Percentiles rank a stretch among this genome's conserved stretches.
Conservation (phyloP, 306 rosid genomes). For the Sindora glabra region DNA sequence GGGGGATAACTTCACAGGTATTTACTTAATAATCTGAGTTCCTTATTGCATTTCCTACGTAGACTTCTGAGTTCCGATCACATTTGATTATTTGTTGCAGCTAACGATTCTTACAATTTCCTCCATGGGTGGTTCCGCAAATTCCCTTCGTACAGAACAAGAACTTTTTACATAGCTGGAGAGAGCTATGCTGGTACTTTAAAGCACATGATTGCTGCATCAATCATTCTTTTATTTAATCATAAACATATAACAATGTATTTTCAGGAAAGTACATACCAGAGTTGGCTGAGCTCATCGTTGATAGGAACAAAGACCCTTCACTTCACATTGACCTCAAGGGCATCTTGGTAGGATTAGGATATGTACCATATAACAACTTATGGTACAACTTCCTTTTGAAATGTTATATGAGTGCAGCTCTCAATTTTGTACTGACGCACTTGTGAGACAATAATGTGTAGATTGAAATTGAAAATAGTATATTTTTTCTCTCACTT, state of each 20-base stretch:
- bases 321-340: slow-evolving; percentile 46
- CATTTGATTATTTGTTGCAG: no score
- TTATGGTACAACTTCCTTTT: no score
- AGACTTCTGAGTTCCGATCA: no score
- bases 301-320: slow-evolving; percentile 31
- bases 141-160: slow-evolving; percentile 45
- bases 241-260: background rate
- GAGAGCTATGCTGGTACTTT: slow-evolving; percentile 64
- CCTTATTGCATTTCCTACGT: no score
- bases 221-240: no score
- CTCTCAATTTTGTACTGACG: no score
- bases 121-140: slow-evolving; percentile 53
- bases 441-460: no score
- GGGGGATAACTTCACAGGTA: slow-evolving; percentile 46
- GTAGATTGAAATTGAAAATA: no score
- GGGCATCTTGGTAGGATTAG: slow-evolving; percentile 53
- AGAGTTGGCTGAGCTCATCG: slow-evolving; percentile 55
- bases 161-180: slow-evolving; percentile 52
- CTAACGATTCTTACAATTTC: slow-evolving; percentile 51
- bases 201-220: background rate
- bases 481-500: no score
- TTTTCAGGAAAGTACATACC: slow-evolving; percentile 58
- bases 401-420: no score
- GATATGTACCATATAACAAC: no score
- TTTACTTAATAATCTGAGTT: no score